Evolutionary conservation across 768 basidiomycete species (phyloP).

Genomic region (Tulasnella sp.): DNA sequence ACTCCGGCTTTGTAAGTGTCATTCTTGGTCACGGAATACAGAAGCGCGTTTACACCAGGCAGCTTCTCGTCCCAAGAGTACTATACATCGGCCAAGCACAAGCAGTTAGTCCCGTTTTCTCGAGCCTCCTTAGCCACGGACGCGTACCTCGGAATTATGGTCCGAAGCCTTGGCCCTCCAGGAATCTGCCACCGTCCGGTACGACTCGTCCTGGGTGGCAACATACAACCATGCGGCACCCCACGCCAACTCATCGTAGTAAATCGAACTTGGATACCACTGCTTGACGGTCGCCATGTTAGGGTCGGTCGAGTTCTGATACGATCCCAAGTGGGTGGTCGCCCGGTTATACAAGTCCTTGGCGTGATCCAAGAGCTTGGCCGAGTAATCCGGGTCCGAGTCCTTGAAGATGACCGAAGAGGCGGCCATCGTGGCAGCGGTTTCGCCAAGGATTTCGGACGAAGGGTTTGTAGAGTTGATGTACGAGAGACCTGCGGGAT

Average conservation of each 20-base stretch:
- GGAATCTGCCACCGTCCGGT: not conserved
- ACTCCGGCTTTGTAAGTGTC: conserved; percentile 1
- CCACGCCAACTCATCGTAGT: conserved; percentile 8
- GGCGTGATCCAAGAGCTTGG: conserved; percentile 3
- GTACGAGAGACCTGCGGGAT: conserved; percentile 6
- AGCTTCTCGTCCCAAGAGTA: conserved; percentile 17
- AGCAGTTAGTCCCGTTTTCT: no score
- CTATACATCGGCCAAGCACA: not conserved
- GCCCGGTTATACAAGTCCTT: conserved; percentile 8
- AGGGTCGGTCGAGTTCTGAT: conserved; percentile 6
- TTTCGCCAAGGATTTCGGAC: conserved; percentile 14
- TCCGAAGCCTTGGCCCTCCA: not conserved
- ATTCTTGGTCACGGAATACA: not conserved
- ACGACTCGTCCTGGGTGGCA: conserved; percentile 5
- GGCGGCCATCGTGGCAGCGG: conserved; percentile 3
- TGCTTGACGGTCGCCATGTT: conserved; percentile 3
- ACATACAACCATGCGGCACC: conserved; percentile 9
- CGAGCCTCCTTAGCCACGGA: no score
- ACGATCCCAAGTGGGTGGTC: conserved; percentile 1
- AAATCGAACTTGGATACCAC: conserved; percentile 12
- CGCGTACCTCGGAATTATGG: not conserved
- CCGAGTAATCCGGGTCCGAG: conserved; percentile 4
- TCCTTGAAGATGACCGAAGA: conserved; percentile 3
- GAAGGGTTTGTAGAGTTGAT: conserved; percentile 16
- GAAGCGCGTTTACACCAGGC: not conserved